Conservation (phyloP, 768 basidiomycete genomes). For the Hericium rajendrae region DNA sequence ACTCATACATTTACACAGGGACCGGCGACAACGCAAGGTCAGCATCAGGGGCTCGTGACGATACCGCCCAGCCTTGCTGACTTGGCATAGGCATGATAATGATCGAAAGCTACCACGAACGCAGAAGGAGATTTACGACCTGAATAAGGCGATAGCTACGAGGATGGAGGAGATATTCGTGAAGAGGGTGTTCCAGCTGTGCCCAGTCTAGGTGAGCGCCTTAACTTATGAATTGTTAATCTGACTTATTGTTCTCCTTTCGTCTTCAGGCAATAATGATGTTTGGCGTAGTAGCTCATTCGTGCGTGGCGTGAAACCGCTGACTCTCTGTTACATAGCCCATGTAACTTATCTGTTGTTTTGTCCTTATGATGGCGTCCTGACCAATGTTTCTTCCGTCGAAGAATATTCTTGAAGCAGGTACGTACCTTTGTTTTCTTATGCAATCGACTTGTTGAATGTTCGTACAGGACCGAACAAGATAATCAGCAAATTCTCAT, state of each 20-base stretch:
- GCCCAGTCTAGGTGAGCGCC: conserved; percentile 58
- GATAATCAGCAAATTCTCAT: conserved; percentile 57
- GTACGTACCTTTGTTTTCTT: conserved; percentile 21
- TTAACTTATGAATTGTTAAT: not conserved
- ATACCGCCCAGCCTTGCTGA: not conserved
- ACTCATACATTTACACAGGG: conserved; percentile 33
- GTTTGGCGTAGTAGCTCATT: conserved; percentile 59
- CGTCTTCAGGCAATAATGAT: conserved; percentile 75
- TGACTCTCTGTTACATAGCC: conserved; percentile 28
- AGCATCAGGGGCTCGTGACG: not conserved
- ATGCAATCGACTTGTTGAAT: not conserved
- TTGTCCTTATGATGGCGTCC: conserved; percentile 4
- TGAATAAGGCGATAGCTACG: conserved; percentile 56
- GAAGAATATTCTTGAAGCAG: conserved; percentile 60
- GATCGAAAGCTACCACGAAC: conserved; percentile 77
- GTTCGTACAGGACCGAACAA: conserved; percentile 47
- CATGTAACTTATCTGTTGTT: conserved; percentile 35
- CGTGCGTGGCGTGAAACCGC: not conserved
- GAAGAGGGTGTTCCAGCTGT: conserved; percentile 67
- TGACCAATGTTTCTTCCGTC: conserved; percentile 2
- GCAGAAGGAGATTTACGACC: conserved; percentile 63
- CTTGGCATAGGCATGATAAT: conserved; percentile 58
- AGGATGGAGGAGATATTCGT: conserved; percentile 72
- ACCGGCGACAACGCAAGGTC: conserved; percentile 72
- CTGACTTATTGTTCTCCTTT: not conserved